A percentile compares a stretch with the other conserved stretches of the same genome.
Evolutionary conservation across 768 basidiomycete species (phyloP).

Genomic region (Suillus subaureus): DNA sequence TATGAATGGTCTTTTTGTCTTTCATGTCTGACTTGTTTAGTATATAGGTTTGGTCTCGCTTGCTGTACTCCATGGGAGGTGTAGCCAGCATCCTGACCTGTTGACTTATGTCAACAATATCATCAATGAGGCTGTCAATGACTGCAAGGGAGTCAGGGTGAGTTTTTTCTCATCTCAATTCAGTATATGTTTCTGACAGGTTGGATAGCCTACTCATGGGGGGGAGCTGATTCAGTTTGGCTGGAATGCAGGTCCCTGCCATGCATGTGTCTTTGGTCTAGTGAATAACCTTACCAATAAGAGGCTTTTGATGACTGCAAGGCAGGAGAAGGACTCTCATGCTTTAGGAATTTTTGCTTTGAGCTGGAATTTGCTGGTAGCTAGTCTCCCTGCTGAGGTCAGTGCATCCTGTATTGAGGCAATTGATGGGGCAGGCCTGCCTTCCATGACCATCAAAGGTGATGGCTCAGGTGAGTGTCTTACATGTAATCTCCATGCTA

Average conservation of each 20-base stretch:
- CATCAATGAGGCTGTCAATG: conserved; percentile 1
- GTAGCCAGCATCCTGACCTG: not conserved
- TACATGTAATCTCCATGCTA: too few species aligned
- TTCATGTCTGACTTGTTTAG: fast-evolving
- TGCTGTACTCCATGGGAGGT: not conserved
- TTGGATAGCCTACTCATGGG: not conserved
- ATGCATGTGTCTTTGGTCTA: conserved; percentile 6
- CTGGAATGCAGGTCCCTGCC: not conserved
- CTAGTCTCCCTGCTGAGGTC: not conserved
- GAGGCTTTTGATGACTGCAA: not conserved
- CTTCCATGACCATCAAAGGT: not conserved
- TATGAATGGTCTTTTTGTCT: not conserved
- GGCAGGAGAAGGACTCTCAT: not conserved
- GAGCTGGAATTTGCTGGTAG: not conserved
- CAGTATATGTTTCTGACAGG: not conserved
- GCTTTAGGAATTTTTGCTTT: not conserved
- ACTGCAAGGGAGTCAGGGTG: not conserved
- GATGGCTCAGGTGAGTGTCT: not conserved
- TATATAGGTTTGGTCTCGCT: not conserved
- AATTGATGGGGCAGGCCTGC: not conserved
- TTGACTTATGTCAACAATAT: not conserved
- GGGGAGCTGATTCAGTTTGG: not conserved
- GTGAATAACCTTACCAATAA: conserved; percentile 3
- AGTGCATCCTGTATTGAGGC: not conserved
- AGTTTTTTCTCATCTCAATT: not conserved